These are phyloP conservation scores for Paraleonurus japonicus DNA, from an alignment of 257 asterid species.

Conservation along the genomic window DNA sequence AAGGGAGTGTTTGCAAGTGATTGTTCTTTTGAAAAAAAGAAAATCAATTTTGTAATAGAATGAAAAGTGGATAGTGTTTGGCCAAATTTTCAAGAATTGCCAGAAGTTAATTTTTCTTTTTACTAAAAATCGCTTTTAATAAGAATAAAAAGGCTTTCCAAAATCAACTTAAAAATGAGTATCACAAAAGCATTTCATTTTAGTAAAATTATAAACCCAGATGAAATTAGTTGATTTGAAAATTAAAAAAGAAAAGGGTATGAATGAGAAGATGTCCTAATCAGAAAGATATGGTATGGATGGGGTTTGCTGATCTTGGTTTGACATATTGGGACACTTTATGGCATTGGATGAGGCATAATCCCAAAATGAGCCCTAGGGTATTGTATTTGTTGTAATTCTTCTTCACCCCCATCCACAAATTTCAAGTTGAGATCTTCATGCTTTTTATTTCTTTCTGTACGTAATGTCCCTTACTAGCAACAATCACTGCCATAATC, in stretches of 20 bases:
- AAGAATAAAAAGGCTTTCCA: too few species aligned
- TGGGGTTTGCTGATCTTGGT: slow-evolving; percentile 46
- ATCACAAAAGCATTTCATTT: too few species aligned
- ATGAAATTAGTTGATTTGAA: too few species aligned
- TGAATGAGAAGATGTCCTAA: slow-evolving; percentile 41
- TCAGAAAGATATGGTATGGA: slow-evolving; percentile 65
- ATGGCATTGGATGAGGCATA: slow-evolving; percentile 41
- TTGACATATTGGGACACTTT: slow-evolving; percentile 46
- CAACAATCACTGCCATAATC: slow-evolving; percentile 33
- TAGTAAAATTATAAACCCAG: too few species aligned
- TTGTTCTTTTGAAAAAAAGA: not conserved
- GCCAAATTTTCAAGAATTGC: too few species aligned
- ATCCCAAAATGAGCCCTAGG: slow-evolving; percentile 27
- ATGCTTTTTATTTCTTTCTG: slow-evolving; percentile 37
- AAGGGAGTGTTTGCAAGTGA: not conserved
- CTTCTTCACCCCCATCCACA: slow-evolving; percentile 12
- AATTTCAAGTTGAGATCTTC: slow-evolving; percentile 40
- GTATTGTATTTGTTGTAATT: not conserved
- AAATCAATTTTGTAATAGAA: too few species aligned
- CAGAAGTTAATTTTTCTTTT: too few species aligned
- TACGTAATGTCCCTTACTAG: slow-evolving; percentile 55
- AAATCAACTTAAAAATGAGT: too few species aligned
- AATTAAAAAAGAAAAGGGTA: not conserved
- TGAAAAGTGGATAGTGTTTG: too few species aligned
- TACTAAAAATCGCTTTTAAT: too few species aligned